Base-by-base conservation (phyloP, 306 rosid species). In the Comarum palustre region DNA sequence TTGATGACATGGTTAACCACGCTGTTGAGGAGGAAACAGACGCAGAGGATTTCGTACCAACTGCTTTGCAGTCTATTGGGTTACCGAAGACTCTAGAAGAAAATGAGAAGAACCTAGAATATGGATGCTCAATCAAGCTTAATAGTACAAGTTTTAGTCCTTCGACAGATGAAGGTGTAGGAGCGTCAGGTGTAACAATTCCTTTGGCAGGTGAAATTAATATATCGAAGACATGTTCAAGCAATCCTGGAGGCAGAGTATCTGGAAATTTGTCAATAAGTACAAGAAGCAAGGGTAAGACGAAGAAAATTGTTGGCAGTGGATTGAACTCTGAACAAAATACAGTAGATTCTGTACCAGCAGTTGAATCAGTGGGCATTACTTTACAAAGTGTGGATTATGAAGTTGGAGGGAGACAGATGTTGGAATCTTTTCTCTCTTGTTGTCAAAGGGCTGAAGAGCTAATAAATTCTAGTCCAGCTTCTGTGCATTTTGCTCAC, bases 151-250 rank as follows among this genome's bases (percentile, higher is more conserved):
- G 65, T 32, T 61, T 42, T 48, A 73, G 66, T 66, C 75, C 77
- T 45, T 15, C 46, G 36, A 46, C 75, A 52, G 69, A 66, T 68
- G 51, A 47, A 47, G 72, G 71, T 52, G 77, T 34, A 51, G 84
- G 45, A 57, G 84, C 20, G 39, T 73, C 77, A 8, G 70, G 24
- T 19, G 73, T 73, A 66, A 75, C 89, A 8, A 15, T 32, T 77
- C 77, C 80, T 51, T 46, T 76, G 41, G 55, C 17, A 48, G 67
- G 70, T 48, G 63, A 66, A 77, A 27, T 54, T n/a, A 73, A 69
- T 52, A 19, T 38, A 17, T 66, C 79, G 15, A 72, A 39, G 60
- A 69, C 61, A 47, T 57, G 61, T 38, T 29, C 32, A 41, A 64
- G 52, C 47, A 67, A 74, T 32, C 75, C 73, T 50, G 52, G 67